Base-by-base conservation (phyloP, 345 rosid species). In the Cardamine occulta region DNA sequence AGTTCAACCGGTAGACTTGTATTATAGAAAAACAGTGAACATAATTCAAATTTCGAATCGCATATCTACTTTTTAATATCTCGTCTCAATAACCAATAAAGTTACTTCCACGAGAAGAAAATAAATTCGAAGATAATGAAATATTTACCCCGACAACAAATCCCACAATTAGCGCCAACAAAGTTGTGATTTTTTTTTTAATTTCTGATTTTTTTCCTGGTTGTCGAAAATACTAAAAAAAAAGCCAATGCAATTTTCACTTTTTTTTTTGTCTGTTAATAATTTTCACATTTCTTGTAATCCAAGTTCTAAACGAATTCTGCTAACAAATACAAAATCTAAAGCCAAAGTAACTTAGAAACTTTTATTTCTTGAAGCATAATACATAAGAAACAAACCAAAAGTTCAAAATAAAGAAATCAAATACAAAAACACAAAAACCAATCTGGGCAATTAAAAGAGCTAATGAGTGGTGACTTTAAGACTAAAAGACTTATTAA, bases 401-500 rank as follows among this genome's bases (percentile, higher is more conserved):
- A 14, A 56, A 54, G 45, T 40, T 73, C 34, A 63, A 54, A 63
- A 63, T 6, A 21, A 21, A 72, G 21, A 61, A 51, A 62, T 8
- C 2, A 63, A 49, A 53, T 5, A 19, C 17, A 39, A 73, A 28
- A 3, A 55, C 65, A 54, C 63, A 73, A 34, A 35, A 56, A 65
- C 57, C 72, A 65, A 55, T 10, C 15, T n/a, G 56, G 2, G 65
- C n/a, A 15, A 28, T 8, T 11, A 17, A 54, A 73, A 44, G 45
- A 35, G 28, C 70, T 67, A 86, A 53, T 81, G 85, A 34, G 88
- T 79, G 12, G 71, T 74, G 39, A 84, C 71, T 78, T 83, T 93
- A 56, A 85, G 85, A 63, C 75, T 83, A 28, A 85, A 83, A 44
- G 91, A 83, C 58, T 86, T 90, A 68, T 83, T 85, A 31, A 93